A percentile compares a stretch with the other conserved stretches of the same genome.
Conservation (phyloP, 2,329 filamentous ascomycete species). For the Myriosclerotinia scirpicola region DNA sequence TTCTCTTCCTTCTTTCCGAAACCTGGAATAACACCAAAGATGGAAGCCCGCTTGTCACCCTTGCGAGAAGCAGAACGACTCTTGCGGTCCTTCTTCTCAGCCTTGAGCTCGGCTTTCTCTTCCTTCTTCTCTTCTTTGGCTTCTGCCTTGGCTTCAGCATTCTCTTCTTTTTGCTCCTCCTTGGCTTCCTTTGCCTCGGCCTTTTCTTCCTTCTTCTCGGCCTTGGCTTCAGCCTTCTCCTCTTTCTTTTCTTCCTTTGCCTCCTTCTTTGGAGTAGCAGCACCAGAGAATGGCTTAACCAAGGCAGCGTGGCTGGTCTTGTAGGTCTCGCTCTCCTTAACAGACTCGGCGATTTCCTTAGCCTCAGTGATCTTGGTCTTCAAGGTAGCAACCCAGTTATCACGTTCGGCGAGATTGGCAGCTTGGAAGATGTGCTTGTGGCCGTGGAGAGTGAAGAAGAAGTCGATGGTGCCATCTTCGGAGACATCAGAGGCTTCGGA, state of each 20-base stretch:
- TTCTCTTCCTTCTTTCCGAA: conserved; percentile 44
- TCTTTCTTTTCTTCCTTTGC: conserved; percentile 42
- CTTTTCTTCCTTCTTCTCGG: conserved; percentile 42
- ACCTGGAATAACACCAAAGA: conserved; percentile 58
- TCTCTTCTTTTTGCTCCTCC: conserved; percentile 41
- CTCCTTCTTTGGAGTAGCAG: conserved; percentile 38
- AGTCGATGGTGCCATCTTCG: conserved; percentile 78
- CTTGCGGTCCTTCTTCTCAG: conserved; percentile 59
- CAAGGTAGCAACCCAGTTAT: conserved; percentile 86
- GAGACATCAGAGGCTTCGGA: conserved; percentile 61
- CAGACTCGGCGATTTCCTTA: conserved; percentile 72
- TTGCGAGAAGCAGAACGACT: conserved; percentile 64
- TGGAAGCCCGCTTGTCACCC: conserved; percentile 52
- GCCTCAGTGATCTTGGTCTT: conserved; percentile 82
- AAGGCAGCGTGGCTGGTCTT: conserved; percentile 54
- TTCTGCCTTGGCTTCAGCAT: conserved; percentile 34
- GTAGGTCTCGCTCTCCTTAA: conserved; percentile 81
- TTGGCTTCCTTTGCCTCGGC: conserved; percentile 43
- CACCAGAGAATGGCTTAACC: conserved; percentile 46
- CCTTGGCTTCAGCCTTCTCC: conserved; percentile 36
- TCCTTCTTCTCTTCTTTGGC: conserved; percentile 41
- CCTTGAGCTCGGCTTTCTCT: conserved; percentile 47
- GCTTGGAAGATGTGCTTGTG: conserved; percentile 97
- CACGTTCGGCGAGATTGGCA: conserved; percentile 69
- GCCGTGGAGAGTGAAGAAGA: conserved; percentile 79